phyloP scores from a whole-genome alignment of 2,329 filamentous ascomycete species.

The Arthrobotrys pseudoclavata region DNA sequence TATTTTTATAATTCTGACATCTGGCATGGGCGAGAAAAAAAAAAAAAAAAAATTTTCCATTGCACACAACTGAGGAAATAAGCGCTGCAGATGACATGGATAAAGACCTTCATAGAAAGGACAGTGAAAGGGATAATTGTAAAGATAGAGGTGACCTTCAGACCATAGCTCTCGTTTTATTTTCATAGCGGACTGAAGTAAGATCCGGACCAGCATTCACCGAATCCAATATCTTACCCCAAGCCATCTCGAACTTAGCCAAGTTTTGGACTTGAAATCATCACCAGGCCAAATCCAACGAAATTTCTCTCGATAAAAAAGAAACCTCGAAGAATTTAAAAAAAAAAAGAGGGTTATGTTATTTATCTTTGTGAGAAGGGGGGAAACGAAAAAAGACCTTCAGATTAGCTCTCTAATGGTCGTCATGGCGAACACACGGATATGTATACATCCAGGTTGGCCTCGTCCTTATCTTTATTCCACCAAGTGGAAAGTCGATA shows the following conservation, averaged over 20 bases:
- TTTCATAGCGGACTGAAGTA: slow-evolving; percentile 11
- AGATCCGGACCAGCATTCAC: neutral
- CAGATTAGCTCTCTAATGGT: slow-evolving; percentile 60
- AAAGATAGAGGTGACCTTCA: slow-evolving; percentile 7
- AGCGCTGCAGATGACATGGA: neutral
- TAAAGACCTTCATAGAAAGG: neutral
- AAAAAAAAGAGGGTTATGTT: slow-evolving; percentile 1
- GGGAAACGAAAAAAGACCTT: slow-evolving; percentile 28
- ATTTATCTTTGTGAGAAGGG: slow-evolving; percentile 4
- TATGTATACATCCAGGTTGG: slow-evolving; percentile 54
- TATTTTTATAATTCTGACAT: neutral
- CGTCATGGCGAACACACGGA: slow-evolving; percentile 59
- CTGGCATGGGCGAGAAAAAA: neutral
- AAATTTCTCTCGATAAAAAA: neutral
- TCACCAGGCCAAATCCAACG: slow-evolving; percentile 28
- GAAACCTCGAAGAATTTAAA: neutral
- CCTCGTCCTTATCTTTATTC: slow-evolving; percentile 38
- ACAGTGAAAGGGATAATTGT: neutral
- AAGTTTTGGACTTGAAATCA: slow-evolving; percentile 34
- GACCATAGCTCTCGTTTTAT: slow-evolving; percentile 31
- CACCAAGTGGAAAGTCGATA: slow-evolving; percentile 40
- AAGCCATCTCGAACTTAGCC: slow-evolving; percentile 21
- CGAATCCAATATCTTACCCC: neutral
- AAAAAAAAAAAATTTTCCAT: too few relatives aligned
- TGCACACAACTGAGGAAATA: too few relatives aligned